Percentiles rank a stretch among this genome's conserved stretches.
Conservation (phyloP, 768 basidiomycete species). For the Filobasidium floriforme region DNA sequence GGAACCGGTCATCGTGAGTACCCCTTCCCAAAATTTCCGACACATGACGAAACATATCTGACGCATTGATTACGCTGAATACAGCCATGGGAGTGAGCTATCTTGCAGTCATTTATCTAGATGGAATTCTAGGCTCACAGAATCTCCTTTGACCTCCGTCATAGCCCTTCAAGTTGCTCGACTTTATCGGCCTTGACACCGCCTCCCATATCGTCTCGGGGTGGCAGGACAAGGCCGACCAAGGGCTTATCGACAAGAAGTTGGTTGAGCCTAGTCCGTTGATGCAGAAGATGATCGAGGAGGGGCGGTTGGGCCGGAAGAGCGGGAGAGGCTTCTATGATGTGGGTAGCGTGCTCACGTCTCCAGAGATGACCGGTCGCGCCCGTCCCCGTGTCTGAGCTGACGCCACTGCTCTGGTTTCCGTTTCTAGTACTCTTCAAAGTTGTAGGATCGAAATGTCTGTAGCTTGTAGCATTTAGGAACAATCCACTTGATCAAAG, state of each 20-base stretch:
- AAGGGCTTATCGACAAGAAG: constrained; percentile 40
- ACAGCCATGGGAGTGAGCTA: constrained; percentile 43
- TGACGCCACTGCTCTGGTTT: background rate
- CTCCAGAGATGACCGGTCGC: too few species aligned
- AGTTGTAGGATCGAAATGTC: background rate
- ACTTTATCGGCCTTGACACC: constrained; percentile 48
- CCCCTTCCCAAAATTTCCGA: constrained; percentile 4
- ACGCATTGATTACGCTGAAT: background rate
- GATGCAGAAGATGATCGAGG: constrained; percentile 45
- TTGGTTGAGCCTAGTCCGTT: constrained; percentile 42
- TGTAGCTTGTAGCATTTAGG: too few species aligned
- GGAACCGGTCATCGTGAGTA: constrained; percentile 47
- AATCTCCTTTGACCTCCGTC: background rate
- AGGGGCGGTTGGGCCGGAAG: constrained; percentile 48
- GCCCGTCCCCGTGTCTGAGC: too few species aligned
- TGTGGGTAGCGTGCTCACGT: too few species aligned
- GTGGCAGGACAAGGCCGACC: constrained; percentile 46
- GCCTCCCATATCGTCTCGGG: constrained; percentile 46
- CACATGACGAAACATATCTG: background rate
- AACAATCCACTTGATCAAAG: too few species aligned
- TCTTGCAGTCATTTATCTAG: background rate
- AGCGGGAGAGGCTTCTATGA: constrained; percentile 48
- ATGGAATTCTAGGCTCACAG: too few species aligned
- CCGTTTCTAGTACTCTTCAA: background rate
- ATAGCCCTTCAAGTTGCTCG: constrained; percentile 44